Percentiles rank a stretch among this genome's conserved stretches.
Conservation (phyloP, 331 rosid species). For the Quercus tomentella region DNA sequence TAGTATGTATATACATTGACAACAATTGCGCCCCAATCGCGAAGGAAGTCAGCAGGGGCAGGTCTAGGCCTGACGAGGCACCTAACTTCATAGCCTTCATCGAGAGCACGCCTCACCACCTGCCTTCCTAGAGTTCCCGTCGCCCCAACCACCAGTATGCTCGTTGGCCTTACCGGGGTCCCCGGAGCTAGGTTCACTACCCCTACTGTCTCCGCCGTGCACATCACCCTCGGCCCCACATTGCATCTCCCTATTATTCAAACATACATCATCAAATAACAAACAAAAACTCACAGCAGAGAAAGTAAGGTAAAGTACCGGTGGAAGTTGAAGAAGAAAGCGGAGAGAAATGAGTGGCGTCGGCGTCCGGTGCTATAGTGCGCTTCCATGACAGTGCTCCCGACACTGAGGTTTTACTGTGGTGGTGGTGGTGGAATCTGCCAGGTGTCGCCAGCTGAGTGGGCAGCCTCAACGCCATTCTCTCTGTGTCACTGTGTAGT, state of each 20-base stretch:
- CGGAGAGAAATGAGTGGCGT: conserved; percentile 12
- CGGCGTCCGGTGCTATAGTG: conserved; percentile 25
- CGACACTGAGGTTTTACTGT: neutral
- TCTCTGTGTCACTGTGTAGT: neutral
- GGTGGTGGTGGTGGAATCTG: conserved; percentile 8
- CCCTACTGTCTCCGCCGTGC: conserved; percentile 29
- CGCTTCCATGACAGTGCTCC: conserved; percentile 32
- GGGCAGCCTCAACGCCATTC: conserved; percentile 49
- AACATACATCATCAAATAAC: neutral
- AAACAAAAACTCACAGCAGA: neutral
- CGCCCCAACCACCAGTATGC: conserved; percentile 78
- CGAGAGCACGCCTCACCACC: conserved; percentile 85
- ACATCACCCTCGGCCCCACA: conserved; percentile 12
- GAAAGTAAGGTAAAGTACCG: neutral
- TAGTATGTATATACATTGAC: conserved; percentile 53
- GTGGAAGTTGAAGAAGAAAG: conserved; percentile 2
- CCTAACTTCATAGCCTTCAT: conserved; percentile 95
- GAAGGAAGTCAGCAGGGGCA: conserved; percentile 93
- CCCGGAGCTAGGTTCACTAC: conserved; percentile 62
- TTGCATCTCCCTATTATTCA: neutral
- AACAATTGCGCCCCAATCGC: conserved; percentile 97
- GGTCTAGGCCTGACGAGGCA: conserved; percentile 96
- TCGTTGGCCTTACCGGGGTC: conserved; percentile 75
- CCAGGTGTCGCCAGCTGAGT: conserved; percentile 37
- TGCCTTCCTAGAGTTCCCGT: conserved; percentile 96